Percentiles rank a stretch among this genome's conserved stretches.
Evolutionary conservation across 2,329 filamentous ascomycete genomes (phyloP).

Genomic region (Dothideomycetes sp.): DNA sequence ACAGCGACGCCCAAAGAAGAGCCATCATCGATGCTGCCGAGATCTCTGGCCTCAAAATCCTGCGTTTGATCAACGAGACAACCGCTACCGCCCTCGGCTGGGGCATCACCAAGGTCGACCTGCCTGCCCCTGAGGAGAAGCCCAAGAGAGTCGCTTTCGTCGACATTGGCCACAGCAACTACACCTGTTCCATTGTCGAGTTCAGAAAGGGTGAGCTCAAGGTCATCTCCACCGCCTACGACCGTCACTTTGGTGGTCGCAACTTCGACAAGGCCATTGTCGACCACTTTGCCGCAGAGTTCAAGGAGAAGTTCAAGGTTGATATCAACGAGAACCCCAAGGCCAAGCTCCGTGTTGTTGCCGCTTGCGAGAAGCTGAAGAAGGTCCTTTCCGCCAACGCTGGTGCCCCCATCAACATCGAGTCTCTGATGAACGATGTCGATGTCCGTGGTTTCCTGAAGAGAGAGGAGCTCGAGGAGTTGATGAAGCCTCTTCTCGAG

Average conservation of each 20-base stretch:
- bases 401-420: conserved; percentile 85
- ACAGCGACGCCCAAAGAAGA: conserved; percentile 87
- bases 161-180: conserved; percentile 95
- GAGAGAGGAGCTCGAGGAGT: conserved; percentile 84
- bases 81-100: conserved; percentile 93
- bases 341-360: conserved; percentile 75
- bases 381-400: conserved; percentile 96
- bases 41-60: conserved; percentile 83
- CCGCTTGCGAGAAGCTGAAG: conserved; percentile 94
- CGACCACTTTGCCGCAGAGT: conserved; percentile 90
- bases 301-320: conserved; percentile 96
- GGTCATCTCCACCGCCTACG: conserved; percentile 85
- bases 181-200: conserved; percentile 87
- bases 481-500: conserved; percentile 74
- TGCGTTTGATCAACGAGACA: conserved; percentile 95
- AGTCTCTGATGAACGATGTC: conserved; percentile 96
- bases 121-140: conserved; percentile 81
- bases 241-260: conserved; percentile 93
- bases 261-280: conserved; percentile 94
- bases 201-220: conserved; percentile 94
- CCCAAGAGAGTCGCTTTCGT: conserved; percentile 83
- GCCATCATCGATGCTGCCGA: conserved; percentile 84
- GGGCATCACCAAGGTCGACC: conserved; percentile 94
- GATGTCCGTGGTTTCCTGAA: conserved; percentile 85
- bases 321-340: conserved; percentile 87